These are phyloP conservation scores for Clitoria ternatea DNA, from an alignment of 306 rosid species.

Conservation along the genomic window DNA sequence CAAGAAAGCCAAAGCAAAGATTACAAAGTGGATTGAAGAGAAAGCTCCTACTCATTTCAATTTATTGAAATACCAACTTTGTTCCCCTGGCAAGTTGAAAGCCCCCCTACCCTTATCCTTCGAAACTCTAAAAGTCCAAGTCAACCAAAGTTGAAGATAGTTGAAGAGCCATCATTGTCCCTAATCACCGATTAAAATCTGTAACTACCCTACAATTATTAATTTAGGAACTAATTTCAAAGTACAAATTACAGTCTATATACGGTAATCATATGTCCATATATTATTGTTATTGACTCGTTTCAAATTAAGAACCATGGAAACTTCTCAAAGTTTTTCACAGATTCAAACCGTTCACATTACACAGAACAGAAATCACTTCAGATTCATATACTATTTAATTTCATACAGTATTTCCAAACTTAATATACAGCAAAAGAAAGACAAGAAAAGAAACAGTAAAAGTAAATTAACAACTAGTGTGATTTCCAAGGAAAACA, in stretches of 20 bases:
- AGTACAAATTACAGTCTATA: background rate
- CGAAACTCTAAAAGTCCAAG: background rate
- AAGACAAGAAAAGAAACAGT: background rate
- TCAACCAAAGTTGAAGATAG: slow-evolving; percentile 1
- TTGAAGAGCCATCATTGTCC: background rate
- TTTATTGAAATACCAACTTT: too few species aligned
- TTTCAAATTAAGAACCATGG: background rate
- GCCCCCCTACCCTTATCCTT: background rate
- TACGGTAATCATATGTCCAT: background rate
- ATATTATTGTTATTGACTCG: background rate
- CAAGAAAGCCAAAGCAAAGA: too few species aligned
- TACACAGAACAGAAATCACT: background rate
- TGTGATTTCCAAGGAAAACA: slow-evolving; percentile 58
- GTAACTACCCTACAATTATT: background rate
- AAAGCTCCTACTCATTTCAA: too few species aligned
- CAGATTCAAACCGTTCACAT: slow-evolving; percentile 22
- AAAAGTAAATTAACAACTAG: background rate
- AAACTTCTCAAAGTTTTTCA: background rate
- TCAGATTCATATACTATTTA: background rate
- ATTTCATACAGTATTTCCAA: background rate
- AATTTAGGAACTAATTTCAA: background rate
- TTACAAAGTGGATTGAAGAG: too few species aligned
- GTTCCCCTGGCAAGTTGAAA: too few species aligned
- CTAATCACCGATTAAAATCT: background rate
- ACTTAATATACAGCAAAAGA: background rate